phyloP scores from a whole-genome alignment of 306 rosid species.

The Alnus glutinosa region DNA sequence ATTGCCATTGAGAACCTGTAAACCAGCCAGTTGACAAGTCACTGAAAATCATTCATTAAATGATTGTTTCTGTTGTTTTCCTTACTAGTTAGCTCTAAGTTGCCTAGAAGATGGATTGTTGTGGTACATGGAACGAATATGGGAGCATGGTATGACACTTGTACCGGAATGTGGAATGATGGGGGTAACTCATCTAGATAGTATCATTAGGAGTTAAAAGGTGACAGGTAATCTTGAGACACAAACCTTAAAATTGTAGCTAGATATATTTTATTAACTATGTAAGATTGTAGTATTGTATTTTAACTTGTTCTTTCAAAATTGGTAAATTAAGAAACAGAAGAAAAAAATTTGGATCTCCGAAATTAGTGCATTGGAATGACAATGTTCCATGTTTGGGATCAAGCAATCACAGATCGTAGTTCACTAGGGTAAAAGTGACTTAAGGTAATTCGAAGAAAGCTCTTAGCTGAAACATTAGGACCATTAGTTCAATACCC shows the following conservation, averaged over 20 bases:
- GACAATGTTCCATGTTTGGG: not conserved
- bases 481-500: not conserved
- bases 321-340: not conserved
- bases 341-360: not conserved
- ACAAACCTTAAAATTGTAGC: not conserved
- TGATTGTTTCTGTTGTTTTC: not conserved
- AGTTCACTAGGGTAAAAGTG: not conserved
- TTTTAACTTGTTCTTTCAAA: not conserved
- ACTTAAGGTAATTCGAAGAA: not conserved
- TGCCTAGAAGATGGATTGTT: not conserved
- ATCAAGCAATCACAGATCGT: not conserved
- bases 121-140: not conserved
- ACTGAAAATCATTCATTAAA: slow-evolving; percentile 22
- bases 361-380: not conserved
- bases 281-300: not conserved
- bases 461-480: not conserved
- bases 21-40: slow-evolving; percentile 30
- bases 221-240: not conserved
- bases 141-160: not conserved
- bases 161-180: not conserved
- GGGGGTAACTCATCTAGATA: not conserved
- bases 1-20: slow-evolving; percentile 93
- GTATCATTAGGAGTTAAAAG: slow-evolving; percentile 9
- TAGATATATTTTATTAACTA: not conserved
- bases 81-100: not conserved